Evolutionary conservation across 768 basidiomycete species (phyloP).

Genomic region (Lactarius sp.): DNA sequence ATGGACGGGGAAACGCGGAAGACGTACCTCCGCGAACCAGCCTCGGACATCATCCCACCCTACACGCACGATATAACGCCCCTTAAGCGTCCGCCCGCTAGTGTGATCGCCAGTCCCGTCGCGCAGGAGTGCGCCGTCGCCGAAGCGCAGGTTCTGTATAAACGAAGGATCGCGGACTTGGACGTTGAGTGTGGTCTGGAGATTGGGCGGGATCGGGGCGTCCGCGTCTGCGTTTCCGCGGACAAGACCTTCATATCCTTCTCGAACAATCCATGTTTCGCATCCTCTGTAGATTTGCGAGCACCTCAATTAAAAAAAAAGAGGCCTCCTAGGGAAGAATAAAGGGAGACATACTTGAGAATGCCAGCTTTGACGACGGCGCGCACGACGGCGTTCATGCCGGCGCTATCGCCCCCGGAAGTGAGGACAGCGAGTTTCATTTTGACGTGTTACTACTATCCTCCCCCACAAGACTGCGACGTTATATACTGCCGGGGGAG

Average conservation of each 20-base stretch:
- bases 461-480: background rate
- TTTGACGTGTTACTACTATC: background rate
- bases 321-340: background rate
- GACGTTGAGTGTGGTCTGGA: slow-evolving; percentile 26
- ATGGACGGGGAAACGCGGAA: background rate
- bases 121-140: slow-evolving; percentile 68
- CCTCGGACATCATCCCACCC: slow-evolving; percentile 98
- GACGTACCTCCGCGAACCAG: slow-evolving; percentile 77
- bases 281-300: slow-evolving; percentile 62
- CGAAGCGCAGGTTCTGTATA: slow-evolving; percentile 74
- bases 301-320: background rate
- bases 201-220: slow-evolving; percentile 24
- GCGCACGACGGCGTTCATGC: slow-evolving; percentile 95
- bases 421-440: slow-evolving; percentile 96
- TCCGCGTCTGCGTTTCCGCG: slow-evolving; percentile 60
- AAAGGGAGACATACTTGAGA: slow-evolving; percentile 55
- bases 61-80: slow-evolving; percentile 88
- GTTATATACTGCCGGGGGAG: slow-evolving; percentile 3
- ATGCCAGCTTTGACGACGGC: slow-evolving; percentile 91
- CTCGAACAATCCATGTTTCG: slow-evolving; percentile 93
- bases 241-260: slow-evolving; percentile 98
- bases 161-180: slow-evolving; percentile 36
- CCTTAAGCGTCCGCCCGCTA: slow-evolving; percentile 71
- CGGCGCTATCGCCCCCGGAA: slow-evolving; percentile 95
- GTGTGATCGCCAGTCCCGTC: slow-evolving; percentile 77